Evolutionary conservation across 805 yeast genomes (phyloP).

Genomic region (Wickerhamomyces xylosicus): DNA sequence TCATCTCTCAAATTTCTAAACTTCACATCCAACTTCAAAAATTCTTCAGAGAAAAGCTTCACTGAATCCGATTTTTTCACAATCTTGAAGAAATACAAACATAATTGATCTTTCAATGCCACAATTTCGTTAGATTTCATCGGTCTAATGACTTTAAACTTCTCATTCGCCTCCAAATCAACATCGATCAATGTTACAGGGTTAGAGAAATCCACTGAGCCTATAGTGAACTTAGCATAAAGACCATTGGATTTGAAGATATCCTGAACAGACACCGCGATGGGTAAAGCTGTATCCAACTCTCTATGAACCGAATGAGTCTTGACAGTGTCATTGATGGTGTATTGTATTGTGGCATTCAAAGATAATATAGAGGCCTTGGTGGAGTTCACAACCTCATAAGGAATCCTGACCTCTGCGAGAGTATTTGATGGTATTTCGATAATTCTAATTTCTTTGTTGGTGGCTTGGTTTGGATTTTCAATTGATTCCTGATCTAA

Average conservation of each 20-base stretch:
- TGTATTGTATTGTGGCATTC: constrained; percentile 8
- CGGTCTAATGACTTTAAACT: constrained; percentile 24
- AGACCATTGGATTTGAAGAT: constrained; percentile 47
- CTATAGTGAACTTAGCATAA: constrained; percentile 60
- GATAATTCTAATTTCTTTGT: too few relatives aligned
- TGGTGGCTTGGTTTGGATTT: too few relatives aligned
- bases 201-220: constrained; percentile 36
- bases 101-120: constrained; percentile 65
- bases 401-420: constrained; percentile 23
- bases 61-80: constrained; percentile 14
- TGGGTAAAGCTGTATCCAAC: constrained; percentile 43
- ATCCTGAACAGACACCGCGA: constrained; percentile 77
- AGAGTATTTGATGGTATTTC: too few relatives aligned
- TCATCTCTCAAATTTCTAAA: constrained; percentile 41
- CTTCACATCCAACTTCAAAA: constrained; percentile 30
- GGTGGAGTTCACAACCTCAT: constrained; percentile 15
- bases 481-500: too few relatives aligned
- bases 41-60: constrained; percentile 20
- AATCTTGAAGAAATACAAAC: constrained; percentile 50
- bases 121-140: constrained; percentile 25
- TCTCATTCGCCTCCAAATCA: constrained; percentile 24
- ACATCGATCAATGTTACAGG: constrained; percentile 48
- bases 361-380: constrained; percentile 6
- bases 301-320: constrained; percentile 15
- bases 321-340: constrained; percentile 1